Evolutionary conservation across 163 green algal species (phyloP), one percentile per base, ranked within the genome.

Genomic region (Scenedesmus sp.): DNA sequence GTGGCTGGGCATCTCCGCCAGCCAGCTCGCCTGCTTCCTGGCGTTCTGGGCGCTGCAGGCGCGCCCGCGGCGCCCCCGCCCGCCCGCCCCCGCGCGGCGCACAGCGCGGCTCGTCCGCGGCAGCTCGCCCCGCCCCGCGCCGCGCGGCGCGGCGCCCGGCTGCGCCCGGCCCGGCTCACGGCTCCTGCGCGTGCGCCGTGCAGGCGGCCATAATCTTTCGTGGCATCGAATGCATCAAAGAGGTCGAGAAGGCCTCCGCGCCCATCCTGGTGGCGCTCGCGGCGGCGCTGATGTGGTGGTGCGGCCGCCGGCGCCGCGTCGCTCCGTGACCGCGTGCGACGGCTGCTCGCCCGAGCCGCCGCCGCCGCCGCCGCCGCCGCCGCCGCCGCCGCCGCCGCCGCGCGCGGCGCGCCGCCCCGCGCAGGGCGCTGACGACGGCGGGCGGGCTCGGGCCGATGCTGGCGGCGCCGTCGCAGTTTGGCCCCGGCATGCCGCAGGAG

Each of bases 391-490:
- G n/a, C n/a, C n/a, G n/a, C n/a, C n/a, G n/a, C n/a, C n/a, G n/a
- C n/a, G n/a, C n/a, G n/a, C n/a, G n/a, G n/a, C n/a, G n/a, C 54
- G 17, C n/a, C 33, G 54, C 20, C 18, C 53, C 29, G 24, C 17
- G 18, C 10, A 96, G 91, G 90, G 92, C 92, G 7, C 70, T 90
- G 26, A 77, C 47, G 6, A 22, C 83, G 1, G 92, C 92, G 0
- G 91, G 91, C 4, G 91, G 91, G 4, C 73, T 95, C 14, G 91
- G 90, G 4, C 86, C 89, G 58, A 96, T 97, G 92, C 86, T 96
- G 20, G 88, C 88, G 11, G 75, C 88, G 4, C 88, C 88, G 4
- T 91, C 36, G 3, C 82, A 87, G 74, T 91, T 89, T 77, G 81
- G 75, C 0, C 18, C 51, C 18, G 86, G 90, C 26, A 86, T 88